Evolutionary conservation across 1,139 yeast species (phyloP), one percentile per base, ranked within the genome.

Genomic region (Scheffersomyces titani): DNA sequence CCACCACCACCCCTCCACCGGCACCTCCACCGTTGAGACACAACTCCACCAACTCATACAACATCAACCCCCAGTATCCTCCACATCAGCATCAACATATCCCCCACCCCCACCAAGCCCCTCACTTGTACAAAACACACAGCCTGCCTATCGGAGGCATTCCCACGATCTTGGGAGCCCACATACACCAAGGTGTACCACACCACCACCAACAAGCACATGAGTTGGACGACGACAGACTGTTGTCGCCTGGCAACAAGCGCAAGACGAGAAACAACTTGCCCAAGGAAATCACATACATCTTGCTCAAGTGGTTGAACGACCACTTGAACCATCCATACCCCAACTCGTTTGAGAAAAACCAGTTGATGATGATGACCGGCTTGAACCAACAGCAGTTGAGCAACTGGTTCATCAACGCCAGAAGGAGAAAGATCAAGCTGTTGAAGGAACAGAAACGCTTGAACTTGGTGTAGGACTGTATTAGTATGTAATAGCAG

Each of bases 361-460:
- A 86, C 62, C 90, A 89, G 65, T 79, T 94, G 62, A 86, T 92
- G 81, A 78, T 83, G 65, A 83, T 85, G 68, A 94, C 99, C 0
- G 97, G 98, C 0, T 82, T 94, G 66, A 90, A 93, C 60, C 87
- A 90, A 71, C 97, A 92, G 64, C 99, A 94, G 72, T 82, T 94
- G 60, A 88, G 96, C 61, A 94, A 94, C 71, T 94, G 99, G 98
- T 94, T 94, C 70, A 94, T 94, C 66, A 94, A 94, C 72, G 98
- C 97, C 36, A 83, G 99, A 69, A 82, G 98, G 68, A 80, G 99
- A 66, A 88, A 91, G 70, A 85, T 92, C 54, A 85, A 77, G 65
- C 69, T 72, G 53, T 75, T 76, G 70, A 73, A 82, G 69, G 79
- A 81, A 68, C 78, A 75, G 53, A 69, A 72, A 58, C 59, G 72